A percentile compares a stretch with the other conserved stretches of the same genome.
These are phyloP conservation scores for Pyropia yezoensis DNA, from an alignment of 23 red algal genomes.

Conservation along the genomic window DNA sequence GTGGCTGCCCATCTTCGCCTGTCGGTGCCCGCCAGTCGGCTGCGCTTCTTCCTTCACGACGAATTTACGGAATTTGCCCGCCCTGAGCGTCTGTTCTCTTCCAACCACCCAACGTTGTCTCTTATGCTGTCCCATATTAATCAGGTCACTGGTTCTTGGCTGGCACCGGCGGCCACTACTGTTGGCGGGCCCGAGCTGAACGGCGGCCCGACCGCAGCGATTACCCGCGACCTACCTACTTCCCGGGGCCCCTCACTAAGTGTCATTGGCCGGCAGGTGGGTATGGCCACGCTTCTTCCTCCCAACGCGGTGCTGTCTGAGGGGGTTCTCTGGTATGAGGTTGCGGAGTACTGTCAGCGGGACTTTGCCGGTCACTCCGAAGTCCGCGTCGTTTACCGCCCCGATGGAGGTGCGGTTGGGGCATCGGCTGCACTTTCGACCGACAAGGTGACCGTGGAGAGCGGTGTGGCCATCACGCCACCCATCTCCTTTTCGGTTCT, in stretches of 20 bases:
- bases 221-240: too few species aligned
- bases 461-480: too few species aligned
- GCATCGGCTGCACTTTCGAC: too few species aligned
- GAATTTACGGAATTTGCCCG: slow-evolving; percentile 16
- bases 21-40: slow-evolving; percentile 28
- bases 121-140: too few species aligned
- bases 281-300: slow-evolving; percentile 7
- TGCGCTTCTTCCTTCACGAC: slow-evolving; percentile 61
- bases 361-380: slow-evolving; percentile 76
- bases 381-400: slow-evolving; percentile 68
- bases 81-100: slow-evolving; percentile 17
- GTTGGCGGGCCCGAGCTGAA: too few species aligned
- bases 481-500: too few species aligned
- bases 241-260: slow-evolving; percentile 3
- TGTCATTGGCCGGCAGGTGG: slow-evolving; percentile 20
- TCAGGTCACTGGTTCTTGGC: too few species aligned
- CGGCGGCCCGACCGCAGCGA: too few species aligned
- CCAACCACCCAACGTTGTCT: too few species aligned
- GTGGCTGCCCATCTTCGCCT: slow-evolving; percentile 28
- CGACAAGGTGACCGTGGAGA: too few species aligned
- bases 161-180: too few species aligned
- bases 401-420: slow-evolving; percentile 17
- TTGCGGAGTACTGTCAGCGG: slow-evolving; percentile 46
- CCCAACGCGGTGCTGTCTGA: slow-evolving; percentile 10
- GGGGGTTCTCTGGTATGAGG: slow-evolving; percentile 76